Percentiles rank a stretch among this genome's conserved stretches.
Evolutionary conservation across 1,284 basidiomycete genomes (phyloP).

Genomic region (Ustilago vetiveriae): DNA sequence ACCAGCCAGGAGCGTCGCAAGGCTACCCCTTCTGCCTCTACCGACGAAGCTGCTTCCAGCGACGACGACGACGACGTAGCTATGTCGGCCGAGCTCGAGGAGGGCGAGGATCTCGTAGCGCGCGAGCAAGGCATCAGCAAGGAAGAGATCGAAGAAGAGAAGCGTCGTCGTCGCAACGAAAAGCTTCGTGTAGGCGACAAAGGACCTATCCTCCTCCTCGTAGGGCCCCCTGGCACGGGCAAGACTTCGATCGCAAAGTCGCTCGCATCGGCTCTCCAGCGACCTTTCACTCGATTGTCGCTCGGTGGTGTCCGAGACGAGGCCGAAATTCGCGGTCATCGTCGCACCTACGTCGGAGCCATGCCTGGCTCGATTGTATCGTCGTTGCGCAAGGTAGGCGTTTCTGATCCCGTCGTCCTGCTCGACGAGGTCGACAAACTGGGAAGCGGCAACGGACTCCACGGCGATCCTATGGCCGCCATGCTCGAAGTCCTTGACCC

Average conservation of each 20-base stretch:
- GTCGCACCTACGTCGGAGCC: conserved; percentile 63
- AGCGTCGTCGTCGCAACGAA: conserved; percentile 41
- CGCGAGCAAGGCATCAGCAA: conserved; percentile 34
- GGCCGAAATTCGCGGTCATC: conserved; percentile 68
- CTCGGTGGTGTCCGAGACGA: conserved; percentile 69
- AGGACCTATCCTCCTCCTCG: conserved; percentile 83
- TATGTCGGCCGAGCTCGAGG: conserved; percentile 15
- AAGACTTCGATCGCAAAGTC: conserved; percentile 66
- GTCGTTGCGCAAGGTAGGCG: conserved; percentile 66
- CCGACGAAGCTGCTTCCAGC: conserved; percentile 23
- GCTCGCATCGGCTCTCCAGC: conserved; percentile 76
- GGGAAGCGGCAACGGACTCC: conserved; percentile 64
- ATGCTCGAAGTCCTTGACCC: conserved; percentile 69
- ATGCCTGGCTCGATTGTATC: conserved; percentile 76
- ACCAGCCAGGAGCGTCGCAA: conserved; percentile 31
- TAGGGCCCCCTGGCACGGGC: conserved; percentile 65
- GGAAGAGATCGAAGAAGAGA: conserved; percentile 40
- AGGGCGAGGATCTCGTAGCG: conserved; percentile 24
- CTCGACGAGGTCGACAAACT: conserved; percentile 70
- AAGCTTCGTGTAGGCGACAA: conserved; percentile 66
- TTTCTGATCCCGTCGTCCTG: conserved; percentile 68
- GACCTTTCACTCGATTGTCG: conserved; percentile 70
- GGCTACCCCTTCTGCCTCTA: conserved; percentile 21
- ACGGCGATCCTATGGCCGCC: conserved; percentile 69
- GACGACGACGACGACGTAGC: conserved; percentile 16